These are phyloP conservation scores for Sarocladium strictum DNA, from an alignment of 2,329 filamentous ascomycete genomes.

Conservation along the genomic window DNA sequence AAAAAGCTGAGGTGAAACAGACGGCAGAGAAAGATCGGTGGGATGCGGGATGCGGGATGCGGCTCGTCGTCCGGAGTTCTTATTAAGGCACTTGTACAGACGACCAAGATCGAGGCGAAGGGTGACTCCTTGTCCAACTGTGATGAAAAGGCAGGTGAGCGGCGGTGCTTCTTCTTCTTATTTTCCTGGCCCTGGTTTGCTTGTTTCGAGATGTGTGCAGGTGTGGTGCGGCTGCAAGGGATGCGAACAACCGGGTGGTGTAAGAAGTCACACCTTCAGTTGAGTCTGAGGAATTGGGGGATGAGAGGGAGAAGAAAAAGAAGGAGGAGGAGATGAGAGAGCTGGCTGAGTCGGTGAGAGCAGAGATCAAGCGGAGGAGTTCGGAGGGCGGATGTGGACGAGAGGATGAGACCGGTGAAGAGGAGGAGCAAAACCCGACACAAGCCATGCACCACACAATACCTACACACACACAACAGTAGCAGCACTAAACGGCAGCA, in stretches of 20 bases:
- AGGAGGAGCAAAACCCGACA: background rate
- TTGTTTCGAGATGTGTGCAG: background rate
- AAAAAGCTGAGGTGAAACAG: conserved; percentile 8
- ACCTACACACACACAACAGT: background rate
- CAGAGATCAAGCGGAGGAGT: conserved; percentile 1
- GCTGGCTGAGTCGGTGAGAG: conserved; percentile 2
- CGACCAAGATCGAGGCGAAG: background rate
- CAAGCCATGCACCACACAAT: background rate
- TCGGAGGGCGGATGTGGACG: background rate
- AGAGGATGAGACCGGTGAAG: conserved; percentile 4
- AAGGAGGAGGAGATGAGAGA: background rate
- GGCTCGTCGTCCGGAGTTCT: background rate
- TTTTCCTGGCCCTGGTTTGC: background rate
- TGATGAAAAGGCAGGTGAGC: background rate
- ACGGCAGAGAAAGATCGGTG: background rate
- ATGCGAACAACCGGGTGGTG: background rate
- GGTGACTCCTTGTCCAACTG: background rate
- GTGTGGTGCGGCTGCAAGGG: conserved; percentile 1
- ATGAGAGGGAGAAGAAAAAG: background rate
- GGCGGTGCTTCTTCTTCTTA: background rate
- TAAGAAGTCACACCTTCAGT: background rate
- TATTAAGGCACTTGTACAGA: background rate
- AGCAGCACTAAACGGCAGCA: background rate
- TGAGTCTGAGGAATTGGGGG: background rate
- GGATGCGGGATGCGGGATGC: background rate